Conservation (phyloP, 2,329 filamentous ascomycete species). For the Cryphonectria carpinicola region DNA sequence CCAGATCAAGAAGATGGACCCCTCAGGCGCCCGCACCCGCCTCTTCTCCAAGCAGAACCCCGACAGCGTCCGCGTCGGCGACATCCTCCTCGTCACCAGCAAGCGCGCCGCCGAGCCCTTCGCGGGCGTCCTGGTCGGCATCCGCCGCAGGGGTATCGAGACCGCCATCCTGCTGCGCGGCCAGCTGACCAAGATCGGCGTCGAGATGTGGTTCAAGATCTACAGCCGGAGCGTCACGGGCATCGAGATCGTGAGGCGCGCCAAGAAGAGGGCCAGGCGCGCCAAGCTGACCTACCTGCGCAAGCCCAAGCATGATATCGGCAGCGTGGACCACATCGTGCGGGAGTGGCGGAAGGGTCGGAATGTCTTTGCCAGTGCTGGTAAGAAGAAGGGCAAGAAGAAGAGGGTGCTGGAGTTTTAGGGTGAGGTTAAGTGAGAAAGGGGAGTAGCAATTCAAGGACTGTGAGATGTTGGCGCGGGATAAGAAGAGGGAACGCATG, state of each 20-base stretch:
- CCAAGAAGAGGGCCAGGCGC: conserved; percentile 80
- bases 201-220: conserved; percentile 98
- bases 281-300: conserved; percentile 92
- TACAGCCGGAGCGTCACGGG: conserved; percentile 88
- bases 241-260: conserved; percentile 91
- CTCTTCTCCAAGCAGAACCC: conserved; percentile 80
- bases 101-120: conserved; percentile 83
- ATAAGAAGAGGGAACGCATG: background rate
- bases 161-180: conserved; percentile 86
- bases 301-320: conserved; percentile 83
- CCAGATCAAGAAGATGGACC: conserved; percentile 79
- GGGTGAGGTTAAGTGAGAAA: background rate
- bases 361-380: conserved; percentile 41
- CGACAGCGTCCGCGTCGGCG: conserved; percentile 81
- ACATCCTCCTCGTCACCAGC: conserved; percentile 88
- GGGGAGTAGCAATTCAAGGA: background rate
- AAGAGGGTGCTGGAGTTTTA: conserved; percentile 17
- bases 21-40: conserved; percentile 77
- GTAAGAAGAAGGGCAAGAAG: conserved; percentile 31
- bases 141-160: conserved; percentile 86
- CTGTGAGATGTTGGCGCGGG: background rate
- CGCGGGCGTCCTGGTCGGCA: conserved; percentile 83
- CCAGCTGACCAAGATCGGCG: conserved; percentile 81
- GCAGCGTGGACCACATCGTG: conserved; percentile 82
- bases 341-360: conserved; percentile 55